Base-by-base conservation (phyloP, 2,329 filamentous ascomycete genomes). In the Colletotrichum sp. region DNA sequence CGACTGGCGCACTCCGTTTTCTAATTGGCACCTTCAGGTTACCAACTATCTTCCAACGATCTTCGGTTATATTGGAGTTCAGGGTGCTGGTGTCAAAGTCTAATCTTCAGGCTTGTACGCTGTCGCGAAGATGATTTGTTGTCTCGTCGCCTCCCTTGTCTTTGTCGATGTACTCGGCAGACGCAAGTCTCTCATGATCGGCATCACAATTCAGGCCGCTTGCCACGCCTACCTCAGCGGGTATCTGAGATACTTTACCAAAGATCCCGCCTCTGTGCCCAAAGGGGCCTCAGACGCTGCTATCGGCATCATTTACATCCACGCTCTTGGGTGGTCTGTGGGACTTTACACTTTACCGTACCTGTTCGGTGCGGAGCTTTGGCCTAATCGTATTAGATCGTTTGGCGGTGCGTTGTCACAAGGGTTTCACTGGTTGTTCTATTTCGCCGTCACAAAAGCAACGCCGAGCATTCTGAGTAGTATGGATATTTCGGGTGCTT, bases 121-220 rank as follows among this genome's bases (percentile, higher is more conserved):
- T 7, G 76, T 87, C 31, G 78, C 84, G 47, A 87, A 87, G 76
- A 83, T 87, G 67, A 81, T 81, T 66, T 85, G 80, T 72, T 81
- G 81, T 8, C 63, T 87, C 2, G 81, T 84, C 7, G 84, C 84
- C 7, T 82, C 82, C 2, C 83, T 87, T 66, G 84, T 87, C 77
- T 83, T 87, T 69, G 81, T 86, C 31, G 86, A 87, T 66, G 83
- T 83, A 21, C 78, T 87, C 7, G 85, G 86, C 4, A 80, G 84
- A 18, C 79, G 83, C 15, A 81, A 79, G 27, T 82, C 80, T 9
- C 79, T 86, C 2, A 83, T 86, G 34, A 71, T 83, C 2, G 81
- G 81, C 18, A 79, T 79, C n/a, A 75, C 74, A 0, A 73, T 80
- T 11, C 86, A 87, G 75, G 79, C 85, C 76, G 76, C 84, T 3